Evolutionary conservation across 106 monocot species (phyloP), one percentile per base, ranked within the genome.

Genomic region (Apostasia shenzhenica): DNA sequence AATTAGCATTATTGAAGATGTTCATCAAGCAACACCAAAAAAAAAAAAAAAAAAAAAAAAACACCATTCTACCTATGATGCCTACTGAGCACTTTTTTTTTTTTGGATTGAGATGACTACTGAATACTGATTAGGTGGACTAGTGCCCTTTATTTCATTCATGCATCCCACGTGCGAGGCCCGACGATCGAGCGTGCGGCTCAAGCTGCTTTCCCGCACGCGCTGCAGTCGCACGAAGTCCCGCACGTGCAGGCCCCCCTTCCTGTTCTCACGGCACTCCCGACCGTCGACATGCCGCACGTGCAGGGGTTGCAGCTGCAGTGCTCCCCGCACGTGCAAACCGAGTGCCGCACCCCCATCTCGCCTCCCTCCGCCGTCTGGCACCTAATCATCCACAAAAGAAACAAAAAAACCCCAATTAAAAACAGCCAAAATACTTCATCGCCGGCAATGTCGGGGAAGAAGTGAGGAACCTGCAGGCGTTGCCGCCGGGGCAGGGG

Each of bases 261-360:
- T 3, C 80, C 65, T 8, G 14, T 59, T 1, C 26, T 61, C 1
- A 48, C 10, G 14, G 59, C 40, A 1, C 62, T 6, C 4, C 50
- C 50, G 6, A 4, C 50, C 7, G 40, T 40, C 8, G 45, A 52
- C 48, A 45, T 67, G 4, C 70, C 77, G 71, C 81, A 81, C 46
- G 72, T 56, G 81, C 85, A 85, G 6, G 81, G 78, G 47, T 61
- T 75, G 63, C 85, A 85, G 60, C 74, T 46, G 66, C 85, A 85
- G 81, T 85, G 81, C 70, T 70, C 72, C 41, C 85, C 78, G 63
- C 85, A 85, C 38, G 66, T 8, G 71, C 81, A 81, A 38, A 63
- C 8, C 38, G 71, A 26, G 70, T 81, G 85, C 52, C 41, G 40
- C 60, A 14, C 48, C 40, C 44, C 54, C 48, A 0, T n/a, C 66